phyloP scores from a whole-genome alignment of 176 grass and related monocot genomes.

The Cenchrus fungigraminus region DNA sequence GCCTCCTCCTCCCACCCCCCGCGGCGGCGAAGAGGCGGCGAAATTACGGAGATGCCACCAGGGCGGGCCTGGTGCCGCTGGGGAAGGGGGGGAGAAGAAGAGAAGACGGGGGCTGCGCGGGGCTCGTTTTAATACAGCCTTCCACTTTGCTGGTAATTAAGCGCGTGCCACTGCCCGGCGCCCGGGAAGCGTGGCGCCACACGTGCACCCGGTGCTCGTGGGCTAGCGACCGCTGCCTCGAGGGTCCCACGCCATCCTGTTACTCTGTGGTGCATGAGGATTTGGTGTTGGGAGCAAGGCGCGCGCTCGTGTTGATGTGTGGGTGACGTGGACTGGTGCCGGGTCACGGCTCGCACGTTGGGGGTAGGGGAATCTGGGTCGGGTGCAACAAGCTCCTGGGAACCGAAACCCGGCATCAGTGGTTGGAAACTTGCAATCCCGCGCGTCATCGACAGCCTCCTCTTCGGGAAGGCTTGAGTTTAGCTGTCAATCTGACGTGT shows the following conservation, averaged over 20 bases:
- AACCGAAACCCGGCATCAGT: conserved; percentile 26
- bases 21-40: conserved; percentile 43
- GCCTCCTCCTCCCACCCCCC: conserved; percentile 22
- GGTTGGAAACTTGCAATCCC: too few relatives aligned
- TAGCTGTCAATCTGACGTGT: background rate
- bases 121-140: conserved; percentile 27
- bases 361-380: background rate
- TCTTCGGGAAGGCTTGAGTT: background rate
- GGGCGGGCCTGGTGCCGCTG: conserved; percentile 39
- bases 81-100: conserved; percentile 5
- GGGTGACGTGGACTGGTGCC: conserved; percentile 51
- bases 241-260: background rate
- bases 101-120: conserved; percentile 16
- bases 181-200: conserved; percentile 39
- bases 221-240: background rate
- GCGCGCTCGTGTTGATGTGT: conserved; percentile 23
- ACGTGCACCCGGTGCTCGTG: conserved; percentile 42
- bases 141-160: conserved; percentile 48
- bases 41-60: conserved; percentile 67
- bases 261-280: background rate
- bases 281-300: background rate
- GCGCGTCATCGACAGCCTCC: background rate
- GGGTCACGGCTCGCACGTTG: conserved; percentile 58
- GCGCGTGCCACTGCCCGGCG: conserved; percentile 53
- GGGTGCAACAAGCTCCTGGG: background rate